A percentile compares a stretch with the other conserved stretches of the same genome.
Conservation (phyloP, 192 early-diverging fungal species). For the Tieghemiomyces parasiticus region DNA sequence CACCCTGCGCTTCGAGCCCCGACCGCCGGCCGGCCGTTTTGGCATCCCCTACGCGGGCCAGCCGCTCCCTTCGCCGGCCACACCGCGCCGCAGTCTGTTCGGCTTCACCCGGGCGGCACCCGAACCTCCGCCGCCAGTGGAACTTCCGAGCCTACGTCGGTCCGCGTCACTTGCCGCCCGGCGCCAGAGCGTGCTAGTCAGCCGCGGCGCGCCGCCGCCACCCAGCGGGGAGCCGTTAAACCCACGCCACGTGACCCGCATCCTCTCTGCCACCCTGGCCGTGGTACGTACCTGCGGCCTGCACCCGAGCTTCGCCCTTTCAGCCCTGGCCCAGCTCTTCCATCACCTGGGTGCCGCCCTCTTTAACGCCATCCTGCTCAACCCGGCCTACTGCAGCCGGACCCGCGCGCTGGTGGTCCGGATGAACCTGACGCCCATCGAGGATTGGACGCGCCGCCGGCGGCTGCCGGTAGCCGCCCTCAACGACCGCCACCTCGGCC, state of each 20-base stretch:
- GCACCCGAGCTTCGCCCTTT: constrained; percentile 57
- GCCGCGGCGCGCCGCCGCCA: no score
- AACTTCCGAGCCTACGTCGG: constrained; percentile 2
- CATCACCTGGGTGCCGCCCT: constrained; percentile 59
- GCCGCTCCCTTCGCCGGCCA: not conserved
- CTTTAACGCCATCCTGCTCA: constrained; percentile 76
- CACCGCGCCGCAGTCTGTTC: constrained; percentile 5
- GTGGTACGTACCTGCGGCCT: constrained; percentile 56
- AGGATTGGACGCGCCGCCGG: constrained; percentile 65
- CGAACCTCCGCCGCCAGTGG: not conserved
- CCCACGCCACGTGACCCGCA: constrained; percentile 53
- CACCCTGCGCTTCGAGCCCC: constrained; percentile 23
- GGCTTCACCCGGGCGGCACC: not conserved
- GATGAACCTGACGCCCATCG: constrained; percentile 63
- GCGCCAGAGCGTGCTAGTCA: constrained; percentile 2
- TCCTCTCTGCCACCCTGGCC: constrained; percentile 50
- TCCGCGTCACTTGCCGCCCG: constrained; percentile 6
- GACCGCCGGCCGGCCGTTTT: not conserved
- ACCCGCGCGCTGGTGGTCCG: constrained; percentile 70
- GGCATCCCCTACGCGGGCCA: not conserved
- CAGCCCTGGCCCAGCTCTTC: constrained; percentile 59
- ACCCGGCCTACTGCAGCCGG: constrained; percentile 57
- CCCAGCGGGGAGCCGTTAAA: constrained; percentile 25
- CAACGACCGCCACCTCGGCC: constrained; percentile 33
- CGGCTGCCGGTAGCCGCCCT: constrained; percentile 12